Conservation (phyloP, 2,329 filamentous ascomycete species). For the Phaeophleospora eucalypticola region DNA sequence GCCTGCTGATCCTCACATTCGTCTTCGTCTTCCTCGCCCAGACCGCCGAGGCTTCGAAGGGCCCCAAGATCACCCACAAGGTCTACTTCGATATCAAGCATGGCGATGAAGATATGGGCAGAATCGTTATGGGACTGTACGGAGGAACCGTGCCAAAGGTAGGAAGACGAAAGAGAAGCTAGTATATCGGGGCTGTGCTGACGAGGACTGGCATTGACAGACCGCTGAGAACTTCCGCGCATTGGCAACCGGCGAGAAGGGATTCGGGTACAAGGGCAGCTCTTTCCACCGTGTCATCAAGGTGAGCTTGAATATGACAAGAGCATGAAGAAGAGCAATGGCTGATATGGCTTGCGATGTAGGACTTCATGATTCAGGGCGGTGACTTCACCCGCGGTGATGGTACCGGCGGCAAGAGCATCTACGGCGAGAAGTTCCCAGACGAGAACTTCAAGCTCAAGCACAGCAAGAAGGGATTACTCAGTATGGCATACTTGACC, state of each 20-base stretch:
- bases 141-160: constrained; percentile 81
- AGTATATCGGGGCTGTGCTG: neutral
- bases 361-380: constrained; percentile 52
- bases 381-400: constrained; percentile 83
- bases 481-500: constrained; percentile 50
- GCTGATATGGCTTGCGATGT: neutral
- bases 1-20: constrained; percentile 72
- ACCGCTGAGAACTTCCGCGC: constrained; percentile 72
- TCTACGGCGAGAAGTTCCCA: constrained; percentile 78
- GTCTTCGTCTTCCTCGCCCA: constrained; percentile 72
- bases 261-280: constrained; percentile 76
- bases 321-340: neutral
- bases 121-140: constrained; percentile 77
- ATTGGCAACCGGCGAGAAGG: constrained; percentile 80
- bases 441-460: constrained; percentile 96
- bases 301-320: constrained; percentile 58
- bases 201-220: constrained; percentile 32
- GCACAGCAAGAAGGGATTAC: constrained; percentile 76
- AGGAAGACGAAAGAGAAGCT: constrained; percentile 5
- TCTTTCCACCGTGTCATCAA: constrained; percentile 88
- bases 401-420: constrained; percentile 80
- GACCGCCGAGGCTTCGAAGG: constrained; percentile 69
- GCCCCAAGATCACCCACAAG: constrained; percentile 54
- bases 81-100: constrained; percentile 81
- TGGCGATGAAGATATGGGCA: constrained; percentile 68